phyloP scores from a whole-genome alignment of 129 eudicot species.

The Ambrosia artemisiifolia region DNA sequence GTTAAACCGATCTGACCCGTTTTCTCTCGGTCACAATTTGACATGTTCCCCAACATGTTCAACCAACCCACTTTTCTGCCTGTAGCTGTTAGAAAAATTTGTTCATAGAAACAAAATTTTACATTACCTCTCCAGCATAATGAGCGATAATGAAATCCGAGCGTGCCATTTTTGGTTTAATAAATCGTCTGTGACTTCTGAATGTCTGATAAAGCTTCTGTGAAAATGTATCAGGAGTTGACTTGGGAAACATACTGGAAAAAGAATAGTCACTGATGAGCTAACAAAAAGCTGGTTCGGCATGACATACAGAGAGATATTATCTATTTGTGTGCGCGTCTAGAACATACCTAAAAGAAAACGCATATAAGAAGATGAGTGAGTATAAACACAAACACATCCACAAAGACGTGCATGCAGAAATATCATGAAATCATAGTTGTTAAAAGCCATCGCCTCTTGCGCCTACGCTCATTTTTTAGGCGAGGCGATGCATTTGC shows the following conservation, averaged over 20 bases:
- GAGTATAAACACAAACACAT: neutral
- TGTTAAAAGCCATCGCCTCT: too few species aligned
- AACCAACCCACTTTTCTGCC: neutral
- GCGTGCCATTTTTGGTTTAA: constrained; percentile 82
- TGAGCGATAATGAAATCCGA: constrained; percentile 85
- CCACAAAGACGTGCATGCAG: neutral
- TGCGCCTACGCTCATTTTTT: too few species aligned
- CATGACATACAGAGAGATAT: neutral
- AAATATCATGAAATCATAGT: too few species aligned
- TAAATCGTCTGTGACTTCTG: constrained; percentile 62
- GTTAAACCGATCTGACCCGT: neutral
- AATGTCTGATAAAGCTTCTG: constrained; percentile 84
- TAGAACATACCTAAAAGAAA: neutral
- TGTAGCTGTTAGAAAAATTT: too few species aligned
- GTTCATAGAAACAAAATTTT: neutral
- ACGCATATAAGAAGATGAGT: neutral
- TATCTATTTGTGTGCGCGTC: neutral
- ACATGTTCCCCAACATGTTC: neutral
- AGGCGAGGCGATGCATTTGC: too few species aligned
- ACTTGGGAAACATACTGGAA: constrained; percentile 90
- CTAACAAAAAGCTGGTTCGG: too few species aligned
- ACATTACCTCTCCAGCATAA: constrained; percentile 88
- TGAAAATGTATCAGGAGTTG: constrained; percentile 89
- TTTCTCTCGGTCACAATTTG: neutral
- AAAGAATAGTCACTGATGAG: neutral